These are phyloP conservation scores for Vaucheria bursata DNA, from an alignment of 352 stramenopile genomes.

Conservation along the genomic window DNA sequence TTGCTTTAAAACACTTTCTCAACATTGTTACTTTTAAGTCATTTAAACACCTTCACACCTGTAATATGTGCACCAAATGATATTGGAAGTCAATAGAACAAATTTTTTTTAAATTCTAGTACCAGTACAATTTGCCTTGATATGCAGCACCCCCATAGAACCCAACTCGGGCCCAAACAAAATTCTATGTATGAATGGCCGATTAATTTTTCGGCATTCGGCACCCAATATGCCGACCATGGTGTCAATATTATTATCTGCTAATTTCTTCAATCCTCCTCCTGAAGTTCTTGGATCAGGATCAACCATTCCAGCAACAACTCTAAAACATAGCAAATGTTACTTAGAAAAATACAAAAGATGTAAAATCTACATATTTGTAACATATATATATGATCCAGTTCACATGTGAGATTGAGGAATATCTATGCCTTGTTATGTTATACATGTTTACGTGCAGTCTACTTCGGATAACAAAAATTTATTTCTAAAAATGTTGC, in stretches of 20 bases:
- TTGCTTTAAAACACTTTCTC: neutral
- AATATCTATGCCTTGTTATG: too few species aligned
- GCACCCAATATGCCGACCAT: slow-evolving; percentile 41
- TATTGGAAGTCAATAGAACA: neutral
- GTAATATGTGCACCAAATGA: neutral
- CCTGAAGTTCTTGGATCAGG: slow-evolving; percentile 48
- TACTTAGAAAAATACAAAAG: too few species aligned
- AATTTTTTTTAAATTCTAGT: neutral
- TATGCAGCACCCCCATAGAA: neutral
- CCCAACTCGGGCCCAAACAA: neutral
- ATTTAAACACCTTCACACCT: neutral
- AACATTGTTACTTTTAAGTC: neutral
- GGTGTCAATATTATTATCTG: slow-evolving; percentile 37
- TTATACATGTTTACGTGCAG: too few species aligned
- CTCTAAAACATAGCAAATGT: slow-evolving; percentile 14
- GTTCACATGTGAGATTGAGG: too few species aligned
- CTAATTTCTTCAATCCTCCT: slow-evolving; percentile 45
- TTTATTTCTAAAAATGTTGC: too few species aligned
- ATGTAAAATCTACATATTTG: too few species aligned
- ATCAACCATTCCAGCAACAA: slow-evolving; percentile 53
- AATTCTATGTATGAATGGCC: slow-evolving; percentile 45
- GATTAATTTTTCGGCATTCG: slow-evolving; percentile 36
- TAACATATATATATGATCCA: too few species aligned
- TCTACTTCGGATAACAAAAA: too few species aligned
- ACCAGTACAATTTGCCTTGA: neutral